These are phyloP conservation scores for Pholiota molesta DNA, from an alignment of 768 basidiomycete genomes.

Conservation along the genomic window DNA sequence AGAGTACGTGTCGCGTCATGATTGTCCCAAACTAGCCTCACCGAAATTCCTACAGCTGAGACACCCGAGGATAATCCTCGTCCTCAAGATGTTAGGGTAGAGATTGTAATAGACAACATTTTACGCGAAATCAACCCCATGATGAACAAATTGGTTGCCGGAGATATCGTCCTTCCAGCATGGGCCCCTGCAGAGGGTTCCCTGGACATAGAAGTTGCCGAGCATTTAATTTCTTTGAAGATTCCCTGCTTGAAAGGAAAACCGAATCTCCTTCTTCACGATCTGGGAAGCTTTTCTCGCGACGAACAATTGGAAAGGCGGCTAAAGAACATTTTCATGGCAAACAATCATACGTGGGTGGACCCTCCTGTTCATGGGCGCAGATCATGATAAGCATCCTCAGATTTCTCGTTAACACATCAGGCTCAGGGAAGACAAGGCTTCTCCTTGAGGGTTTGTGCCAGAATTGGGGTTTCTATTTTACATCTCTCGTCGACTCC, in stretches of 20 bases:
- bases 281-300: conserved; percentile 40
- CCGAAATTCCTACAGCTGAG: conserved; percentile 6
- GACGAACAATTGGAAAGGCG: conserved; percentile 34
- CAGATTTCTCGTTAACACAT: conserved; percentile 50
- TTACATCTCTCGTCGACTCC: conserved; percentile 47
- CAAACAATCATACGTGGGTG: conserved; percentile 45
- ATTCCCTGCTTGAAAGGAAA: conserved; percentile 41
- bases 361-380: not conserved
- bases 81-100: conserved; percentile 17
- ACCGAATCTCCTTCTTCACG: conserved; percentile 44
- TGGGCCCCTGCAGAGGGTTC: conserved; percentile 31
- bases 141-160: conserved; percentile 34
- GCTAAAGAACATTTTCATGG: conserved; percentile 44
- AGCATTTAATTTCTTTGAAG: conserved; percentile 31
- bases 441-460: conserved; percentile 48
- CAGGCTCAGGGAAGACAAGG: conserved; percentile 50
- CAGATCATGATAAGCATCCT: not conserved
- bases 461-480: conserved; percentile 49
- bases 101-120: conserved; percentile 24
- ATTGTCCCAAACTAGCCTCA: not conserved
- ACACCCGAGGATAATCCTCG: not conserved
- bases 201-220: conserved; percentile 23
- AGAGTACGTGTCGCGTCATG: conserved; percentile 21
- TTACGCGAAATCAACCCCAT: conserved; percentile 33
- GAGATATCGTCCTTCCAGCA: conserved; percentile 33